These are phyloP conservation scores for Kodamaea lidongshanica DNA, from an alignment of 805 yeast species.

Conservation along the genomic window DNA sequence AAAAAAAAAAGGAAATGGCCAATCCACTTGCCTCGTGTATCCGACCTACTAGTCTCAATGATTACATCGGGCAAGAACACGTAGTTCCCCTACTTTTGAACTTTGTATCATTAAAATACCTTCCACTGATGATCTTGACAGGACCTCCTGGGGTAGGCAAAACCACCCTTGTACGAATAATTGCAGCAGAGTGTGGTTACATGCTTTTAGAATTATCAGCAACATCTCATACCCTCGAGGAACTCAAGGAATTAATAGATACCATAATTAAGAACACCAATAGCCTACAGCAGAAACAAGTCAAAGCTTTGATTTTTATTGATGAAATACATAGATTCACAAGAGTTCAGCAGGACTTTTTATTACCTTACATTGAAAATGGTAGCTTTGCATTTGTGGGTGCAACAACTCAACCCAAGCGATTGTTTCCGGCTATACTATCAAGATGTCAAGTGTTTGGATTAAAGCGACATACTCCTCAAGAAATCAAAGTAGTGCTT, in stretches of 20 bases:
- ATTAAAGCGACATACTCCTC: constrained; percentile 44
- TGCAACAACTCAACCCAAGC: constrained; percentile 91
- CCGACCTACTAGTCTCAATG: constrained; percentile 67
- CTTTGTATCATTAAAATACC: constrained; percentile 54
- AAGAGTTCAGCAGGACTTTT: constrained; percentile 80
- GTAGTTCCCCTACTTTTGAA: constrained; percentile 61
- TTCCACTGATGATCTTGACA: constrained; percentile 86
- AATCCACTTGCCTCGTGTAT: constrained; percentile 58
- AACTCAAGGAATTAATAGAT: constrained; percentile 55
- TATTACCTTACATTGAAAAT: constrained; percentile 76
- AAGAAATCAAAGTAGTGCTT: constrained; percentile 50
- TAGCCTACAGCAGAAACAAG: constrained; percentile 26
- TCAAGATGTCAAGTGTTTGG: constrained; percentile 81
- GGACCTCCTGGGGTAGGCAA: constrained; percentile 98
- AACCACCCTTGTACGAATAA: constrained; percentile 70
- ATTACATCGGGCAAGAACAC: constrained; percentile 83
- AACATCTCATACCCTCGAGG: constrained; percentile 61
- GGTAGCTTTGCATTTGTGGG: constrained; percentile 83
- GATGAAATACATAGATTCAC: constrained; percentile 92
- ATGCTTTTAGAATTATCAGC: constrained; percentile 81
- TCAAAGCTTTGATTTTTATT: constrained; percentile 55
- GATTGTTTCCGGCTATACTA: constrained; percentile 72
- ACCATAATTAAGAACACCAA: constrained; percentile 40
- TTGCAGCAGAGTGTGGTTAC: constrained; percentile 49
- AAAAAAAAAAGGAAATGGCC: constrained; percentile 1